Percentiles rank a stretch among this genome's conserved stretches.
Evolutionary conservation across 2,329 filamentous ascomycete species (phyloP).

Genomic region (Penicillium crustosum): DNA sequence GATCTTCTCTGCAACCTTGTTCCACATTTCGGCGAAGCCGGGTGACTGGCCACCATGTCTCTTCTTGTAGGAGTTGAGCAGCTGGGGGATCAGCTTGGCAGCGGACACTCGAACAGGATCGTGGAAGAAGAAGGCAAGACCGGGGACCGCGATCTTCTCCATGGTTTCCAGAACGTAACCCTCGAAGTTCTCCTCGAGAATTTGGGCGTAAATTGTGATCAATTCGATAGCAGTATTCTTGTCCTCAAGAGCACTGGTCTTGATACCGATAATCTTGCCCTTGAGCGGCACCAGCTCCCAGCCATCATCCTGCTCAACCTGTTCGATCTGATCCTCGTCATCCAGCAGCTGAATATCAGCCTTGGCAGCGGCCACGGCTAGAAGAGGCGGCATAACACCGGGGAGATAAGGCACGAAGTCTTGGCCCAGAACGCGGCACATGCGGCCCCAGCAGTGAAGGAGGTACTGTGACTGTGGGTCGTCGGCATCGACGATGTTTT

Average conservation of each 20-base stretch:
- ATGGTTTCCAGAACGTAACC: slow-evolving; percentile 90
- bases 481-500: slow-evolving; percentile 81
- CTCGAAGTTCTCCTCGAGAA: slow-evolving; percentile 88
- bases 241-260: slow-evolving; percentile 93
- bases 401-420: slow-evolving; percentile 92
- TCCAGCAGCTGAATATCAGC: slow-evolving; percentile 96
- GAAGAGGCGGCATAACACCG: slow-evolving; percentile 89
- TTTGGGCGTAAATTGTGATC: slow-evolving; percentile 93
- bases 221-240: slow-evolving; percentile 99
- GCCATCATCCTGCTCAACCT: slow-evolving; percentile 89
- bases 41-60: slow-evolving; percentile 78
- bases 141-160: slow-evolving; percentile 92
- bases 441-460: slow-evolving; percentile 98
- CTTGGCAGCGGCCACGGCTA: slow-evolving; percentile 89
- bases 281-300: slow-evolving; percentile 98
- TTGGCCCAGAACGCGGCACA: slow-evolving; percentile 88
- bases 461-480: slow-evolving; percentile 96
- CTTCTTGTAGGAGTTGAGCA: slow-evolving; percentile 92
- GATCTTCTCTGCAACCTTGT: slow-evolving; percentile 80
- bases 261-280: slow-evolving; percentile 97
- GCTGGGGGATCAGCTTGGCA: slow-evolving; percentile 88
- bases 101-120: slow-evolving; percentile 94
- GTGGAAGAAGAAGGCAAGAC: slow-evolving; percentile 98
- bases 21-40: slow-evolving; percentile 81
- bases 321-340: slow-evolving; percentile 89